Percentiles rank a stretch among this genome's conserved stretches.
Evolutionary conservation across 352 stramenopile species (phyloP).

Genomic region (Phytophthora kernoviae): DNA sequence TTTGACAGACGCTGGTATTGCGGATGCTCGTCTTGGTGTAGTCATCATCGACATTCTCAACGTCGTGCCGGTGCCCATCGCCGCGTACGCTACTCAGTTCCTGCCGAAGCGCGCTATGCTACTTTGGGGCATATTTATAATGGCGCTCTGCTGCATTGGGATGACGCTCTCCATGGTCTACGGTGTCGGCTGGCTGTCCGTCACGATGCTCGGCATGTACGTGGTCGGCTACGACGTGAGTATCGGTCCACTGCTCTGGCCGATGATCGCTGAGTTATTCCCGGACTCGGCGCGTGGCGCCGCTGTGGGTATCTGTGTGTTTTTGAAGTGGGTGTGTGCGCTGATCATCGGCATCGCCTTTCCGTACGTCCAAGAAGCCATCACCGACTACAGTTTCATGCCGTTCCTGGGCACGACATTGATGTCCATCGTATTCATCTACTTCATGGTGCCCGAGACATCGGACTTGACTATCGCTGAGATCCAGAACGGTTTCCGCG

Average conservation of each 20-base stretch:
- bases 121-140: conserved; percentile 39
- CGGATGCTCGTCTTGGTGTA: conserved; percentile 45
- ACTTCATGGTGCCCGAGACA: conserved; percentile 56
- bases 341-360: conserved; percentile 56
- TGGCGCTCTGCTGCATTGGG: conserved; percentile 39
- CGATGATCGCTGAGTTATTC: conserved; percentile 52
- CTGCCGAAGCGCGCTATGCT: conserved; percentile 48
- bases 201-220: conserved; percentile 47
- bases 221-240: conserved; percentile 50
- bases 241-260: conserved; percentile 59
- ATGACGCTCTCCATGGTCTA: conserved; percentile 45
- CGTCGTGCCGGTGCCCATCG: conserved; percentile 39
- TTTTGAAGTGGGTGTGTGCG: conserved; percentile 52
- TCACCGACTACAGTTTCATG: conserved; percentile 48
- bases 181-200: conserved; percentile 36
- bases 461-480: conserved; percentile 58
- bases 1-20: conserved; percentile 49
- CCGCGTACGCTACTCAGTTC: conserved; percentile 23
- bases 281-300: conserved; percentile 52
- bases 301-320: conserved; percentile 39
- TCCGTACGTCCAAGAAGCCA: conserved; percentile 51
- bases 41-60: conserved; percentile 62
- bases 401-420: conserved; percentile 49
- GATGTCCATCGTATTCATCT: conserved; percentile 42
- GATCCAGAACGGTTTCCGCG: conserved; percentile 50